Percentiles rank a stretch among this genome's conserved stretches.
These are phyloP conservation scores for Calonectria honghensis DNA, from an alignment of 2,329 filamentous ascomycete species.

Conservation along the genomic window DNA sequence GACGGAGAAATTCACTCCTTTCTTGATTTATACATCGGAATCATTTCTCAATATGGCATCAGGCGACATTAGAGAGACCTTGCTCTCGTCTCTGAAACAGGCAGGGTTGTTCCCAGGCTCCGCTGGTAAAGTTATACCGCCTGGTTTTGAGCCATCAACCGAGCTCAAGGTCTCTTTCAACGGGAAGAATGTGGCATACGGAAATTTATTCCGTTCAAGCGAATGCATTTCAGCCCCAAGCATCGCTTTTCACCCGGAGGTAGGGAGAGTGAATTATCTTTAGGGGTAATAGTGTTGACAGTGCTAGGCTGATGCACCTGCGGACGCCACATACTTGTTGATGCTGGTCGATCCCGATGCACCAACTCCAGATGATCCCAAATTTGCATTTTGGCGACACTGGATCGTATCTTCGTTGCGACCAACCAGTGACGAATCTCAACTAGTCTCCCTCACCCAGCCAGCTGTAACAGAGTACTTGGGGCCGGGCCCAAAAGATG, in stretches of 20 bases:
- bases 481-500: slow-evolving; percentile 67
- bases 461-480: slow-evolving; percentile 65
- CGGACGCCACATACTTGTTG: slow-evolving; percentile 64
- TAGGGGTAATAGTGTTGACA: not conserved
- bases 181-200: slow-evolving; percentile 59
- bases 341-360: slow-evolving; percentile 73
- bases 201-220: slow-evolving; percentile 63
- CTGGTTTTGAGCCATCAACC: slow-evolving; percentile 64
- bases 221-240: slow-evolving; percentile 62
- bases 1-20: not conserved
- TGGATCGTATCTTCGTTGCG: slow-evolving; percentile 68
- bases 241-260: slow-evolving; percentile 61
- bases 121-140: slow-evolving; percentile 63
- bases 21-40: not conserved
- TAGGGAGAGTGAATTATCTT: not conserved
- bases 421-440: slow-evolving; percentile 52
- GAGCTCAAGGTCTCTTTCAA: slow-evolving; percentile 62
- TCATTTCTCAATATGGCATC: slow-evolving; percentile 4
- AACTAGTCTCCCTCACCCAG: slow-evolving; percentile 55
- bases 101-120: slow-evolving; percentile 64
- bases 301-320: slow-evolving; percentile 49
- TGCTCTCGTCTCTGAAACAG: slow-evolving; percentile 43
- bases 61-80: not conserved
- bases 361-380: slow-evolving; percentile 72
- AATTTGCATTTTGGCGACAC: slow-evolving; percentile 74